Evolutionary conservation across 1,139 yeast genomes (phyloP).

Genomic region (Diutina neorugosa): DNA sequence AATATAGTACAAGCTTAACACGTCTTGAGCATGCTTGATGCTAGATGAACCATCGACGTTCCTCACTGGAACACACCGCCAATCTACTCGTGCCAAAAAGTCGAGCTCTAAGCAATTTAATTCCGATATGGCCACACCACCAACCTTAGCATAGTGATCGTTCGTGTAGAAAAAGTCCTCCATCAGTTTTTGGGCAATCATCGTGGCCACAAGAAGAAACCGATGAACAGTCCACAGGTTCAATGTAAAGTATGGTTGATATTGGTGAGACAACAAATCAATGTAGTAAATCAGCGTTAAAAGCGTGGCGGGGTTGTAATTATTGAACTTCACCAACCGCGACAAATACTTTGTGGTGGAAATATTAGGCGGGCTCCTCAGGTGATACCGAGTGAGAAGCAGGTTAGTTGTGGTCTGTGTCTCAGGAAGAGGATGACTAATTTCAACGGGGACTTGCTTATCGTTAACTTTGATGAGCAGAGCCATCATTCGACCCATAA

Average conservation of each 20-base stretch:
- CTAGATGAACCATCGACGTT: constrained; percentile 14
- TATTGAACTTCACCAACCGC: constrained; percentile 73
- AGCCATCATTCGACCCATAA: constrained; percentile 71
- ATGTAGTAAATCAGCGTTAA: constrained; percentile 78
- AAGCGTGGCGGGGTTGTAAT: constrained; percentile 71
- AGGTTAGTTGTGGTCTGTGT: constrained; percentile 11
- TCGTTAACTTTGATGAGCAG: constrained; percentile 65
- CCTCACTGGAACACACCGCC: constrained; percentile 39
- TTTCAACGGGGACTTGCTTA: constrained; percentile 5
- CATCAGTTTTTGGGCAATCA: constrained; percentile 82
- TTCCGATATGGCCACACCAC: constrained; percentile 82
- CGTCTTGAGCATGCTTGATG: constrained; percentile 32
- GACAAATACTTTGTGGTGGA: constrained; percentile 67
- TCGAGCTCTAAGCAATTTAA: constrained; percentile 82
- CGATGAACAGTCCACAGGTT: constrained; percentile 91
- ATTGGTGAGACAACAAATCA: constrained; percentile 69
- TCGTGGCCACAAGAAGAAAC: constrained; percentile 79
- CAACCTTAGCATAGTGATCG: constrained; percentile 89
- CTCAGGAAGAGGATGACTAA: background rate
- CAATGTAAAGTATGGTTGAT: constrained; percentile 64
- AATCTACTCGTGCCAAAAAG: constrained; percentile 68
- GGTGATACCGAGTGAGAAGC: constrained; percentile 77
- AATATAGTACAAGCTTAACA: constrained; percentile 38
- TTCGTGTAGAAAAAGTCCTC: constrained; percentile 94
- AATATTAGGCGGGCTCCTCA: constrained; percentile 83